Evolutionary conservation across 192 early-diverging fungal species (phyloP).

Genomic region (Phlyctochytrium arcticum): DNA sequence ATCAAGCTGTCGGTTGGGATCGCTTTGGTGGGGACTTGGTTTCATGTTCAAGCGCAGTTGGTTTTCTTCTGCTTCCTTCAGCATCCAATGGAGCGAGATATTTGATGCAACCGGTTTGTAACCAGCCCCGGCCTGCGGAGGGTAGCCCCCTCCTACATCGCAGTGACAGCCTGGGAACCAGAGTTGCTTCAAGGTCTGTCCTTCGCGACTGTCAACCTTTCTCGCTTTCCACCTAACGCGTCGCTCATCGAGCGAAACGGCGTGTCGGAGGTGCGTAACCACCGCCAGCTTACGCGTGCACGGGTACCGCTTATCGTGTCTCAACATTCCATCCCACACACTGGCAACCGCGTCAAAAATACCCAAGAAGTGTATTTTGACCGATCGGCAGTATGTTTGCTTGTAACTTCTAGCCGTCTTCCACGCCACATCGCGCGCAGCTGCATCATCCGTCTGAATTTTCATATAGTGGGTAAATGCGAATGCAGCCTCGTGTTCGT

Average conservation of each 20-base stretch:
- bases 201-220: not conserved
- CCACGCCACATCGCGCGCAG: not conserved
- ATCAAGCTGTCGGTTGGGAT: not conserved
- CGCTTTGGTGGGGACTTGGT: too few relatives aligned
- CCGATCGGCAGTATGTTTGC: not conserved
- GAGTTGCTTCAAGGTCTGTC: not conserved
- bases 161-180: slow-evolving; percentile 2
- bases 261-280: not conserved
- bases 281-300: not conserved
- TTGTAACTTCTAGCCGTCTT: not conserved
- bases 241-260: not conserved
- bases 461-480: not conserved
- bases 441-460: not conserved
- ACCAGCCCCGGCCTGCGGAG: not conserved
- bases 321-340: not conserved
- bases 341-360: not conserved
- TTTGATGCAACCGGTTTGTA: not conserved
- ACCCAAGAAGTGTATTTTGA: not conserved
- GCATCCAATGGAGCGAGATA: not conserved
- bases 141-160: slow-evolving; percentile 1
- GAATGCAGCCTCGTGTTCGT: not conserved
- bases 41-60: not conserved
- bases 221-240: not conserved
- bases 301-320: not conserved
- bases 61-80: not conserved